phyloP scores from a whole-genome alignment of 2,329 filamentous ascomycete species.

The Cercospora canescens region DNA sequence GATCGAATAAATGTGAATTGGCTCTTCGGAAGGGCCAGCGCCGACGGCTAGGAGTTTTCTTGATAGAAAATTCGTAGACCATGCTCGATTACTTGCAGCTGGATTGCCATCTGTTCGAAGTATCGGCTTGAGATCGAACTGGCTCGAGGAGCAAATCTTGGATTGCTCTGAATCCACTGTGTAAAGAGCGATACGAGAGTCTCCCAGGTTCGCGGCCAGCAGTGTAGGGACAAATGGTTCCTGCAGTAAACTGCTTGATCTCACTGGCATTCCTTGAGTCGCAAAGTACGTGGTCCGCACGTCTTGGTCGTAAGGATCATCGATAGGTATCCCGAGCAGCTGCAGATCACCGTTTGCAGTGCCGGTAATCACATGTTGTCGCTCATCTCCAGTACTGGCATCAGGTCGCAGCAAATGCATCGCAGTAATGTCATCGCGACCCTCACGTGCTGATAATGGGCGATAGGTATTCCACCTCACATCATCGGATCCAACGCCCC shows the following conservation, averaged over 20 bases:
- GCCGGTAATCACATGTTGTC: conserved; percentile 55
- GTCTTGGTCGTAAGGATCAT: conserved; percentile 19
- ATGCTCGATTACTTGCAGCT: conserved; percentile 34
- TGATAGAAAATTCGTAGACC: conserved; percentile 57
- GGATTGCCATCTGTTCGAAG: conserved; percentile 22
- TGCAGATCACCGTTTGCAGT: conserved; percentile 57
- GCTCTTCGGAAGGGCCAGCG: conserved; percentile 44
- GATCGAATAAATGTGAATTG: conserved; percentile 53
- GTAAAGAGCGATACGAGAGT: conserved; percentile 40
- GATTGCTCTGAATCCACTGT: conserved; percentile 24
- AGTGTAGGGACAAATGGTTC: conserved; percentile 33
- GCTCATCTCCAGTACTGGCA: conserved; percentile 37
- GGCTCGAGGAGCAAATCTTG: conserved; percentile 40
- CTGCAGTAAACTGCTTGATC: conserved; percentile 41
- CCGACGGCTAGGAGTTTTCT: conserved; percentile 54
- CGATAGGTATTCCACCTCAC: conserved; percentile 54
- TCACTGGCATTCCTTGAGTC: conserved; percentile 47
- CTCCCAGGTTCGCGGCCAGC: conserved; percentile 54
- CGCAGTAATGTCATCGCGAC: conserved; percentile 59
- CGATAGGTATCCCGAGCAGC: conserved; percentile 33
- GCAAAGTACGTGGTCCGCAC: conserved; percentile 42
- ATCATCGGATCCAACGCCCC: conserved; percentile 21
- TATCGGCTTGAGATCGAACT: conserved; percentile 32
- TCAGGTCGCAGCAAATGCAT: conserved; percentile 51
- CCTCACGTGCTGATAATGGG: conserved; percentile 52